Evolutionary conservation across 345 rosid species (phyloP), one percentile per base, ranked within the genome.

Genomic region (Lepidium aucheri): DNA sequence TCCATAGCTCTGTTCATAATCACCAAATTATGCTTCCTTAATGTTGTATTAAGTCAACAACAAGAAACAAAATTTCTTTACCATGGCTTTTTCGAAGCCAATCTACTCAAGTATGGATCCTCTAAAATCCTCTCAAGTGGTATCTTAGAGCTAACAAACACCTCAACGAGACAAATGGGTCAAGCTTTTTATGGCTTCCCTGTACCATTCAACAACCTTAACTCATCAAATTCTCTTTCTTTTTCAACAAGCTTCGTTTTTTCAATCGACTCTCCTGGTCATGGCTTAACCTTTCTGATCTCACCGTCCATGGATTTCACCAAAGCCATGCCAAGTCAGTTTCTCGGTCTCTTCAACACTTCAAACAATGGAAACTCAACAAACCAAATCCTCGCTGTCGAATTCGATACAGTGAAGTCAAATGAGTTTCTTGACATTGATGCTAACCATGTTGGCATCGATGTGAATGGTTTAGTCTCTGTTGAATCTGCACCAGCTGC

Each of bases 391-490:
- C 47, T 85, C 8, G 85, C 86, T 0, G 74, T 86, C 0, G 89
- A 86, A 74, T 74, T 85, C 14, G 89, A 86, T 68, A 82, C 91
- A 0, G 67, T 82, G 13, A 18, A 20, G 15, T 81, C 66, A 67
- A 57, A 34, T 4, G 89, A 89, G 50, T 82, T 82, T 24, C 20
- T 66, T 3, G 91, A 85, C 58, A 62, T 72, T 7, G 17, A 74
- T 56, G 67, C 28, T 33, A 87, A 85, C 55, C 93, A 83, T 38
- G 86, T 86, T 2, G 87, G 88, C 28, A 79, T 86, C 16, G 85
- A 89, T 41, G 66, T 86, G 59, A 86, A 80, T 39, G 61, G 73
- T 52, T 51, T 84, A 54, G 41, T 0, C 18, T 90, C 97, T 0
- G 44, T 41, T 15, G 36, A 16, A 32, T 70, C 86, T 15, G 57